Conservation (phyloP, 2,329 filamentous ascomycete species). For the Myriangium duriaei region DNA sequence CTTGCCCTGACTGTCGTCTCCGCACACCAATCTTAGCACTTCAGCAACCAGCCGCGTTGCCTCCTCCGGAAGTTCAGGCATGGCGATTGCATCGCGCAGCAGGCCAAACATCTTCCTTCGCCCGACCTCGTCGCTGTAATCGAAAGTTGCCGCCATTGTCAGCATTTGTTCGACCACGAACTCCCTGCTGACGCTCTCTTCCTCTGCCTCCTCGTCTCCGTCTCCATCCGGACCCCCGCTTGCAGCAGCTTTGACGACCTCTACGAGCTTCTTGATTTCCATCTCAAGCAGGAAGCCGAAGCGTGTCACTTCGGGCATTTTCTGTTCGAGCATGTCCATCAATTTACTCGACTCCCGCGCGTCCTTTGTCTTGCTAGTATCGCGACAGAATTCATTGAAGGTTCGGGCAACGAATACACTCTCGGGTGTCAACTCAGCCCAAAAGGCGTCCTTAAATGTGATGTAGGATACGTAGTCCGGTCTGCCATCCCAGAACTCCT, state of each 20-base stretch:
- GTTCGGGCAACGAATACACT: constrained; percentile 81
- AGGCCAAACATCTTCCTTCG: constrained; percentile 91
- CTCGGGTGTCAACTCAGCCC: constrained; percentile 71
- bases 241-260: constrained; percentile 46
- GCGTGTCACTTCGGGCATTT: constrained; percentile 86
- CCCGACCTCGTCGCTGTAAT: constrained; percentile 96
- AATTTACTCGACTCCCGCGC: constrained; percentile 50
- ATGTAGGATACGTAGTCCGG: constrained; percentile 67
- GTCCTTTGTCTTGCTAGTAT: constrained; percentile 41
- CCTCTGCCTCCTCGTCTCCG: constrained; percentile 54
- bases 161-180: constrained; percentile 94
- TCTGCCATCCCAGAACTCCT: constrained; percentile 86
- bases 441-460: constrained; percentile 61
- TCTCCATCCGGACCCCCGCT: constrained; percentile 34
- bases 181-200: constrained; percentile 79
- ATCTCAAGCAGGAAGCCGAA: constrained; percentile 77
- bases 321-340: constrained; percentile 71
- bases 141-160: constrained; percentile 79
- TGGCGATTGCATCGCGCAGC: constrained; percentile 71
- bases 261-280: constrained; percentile 58
- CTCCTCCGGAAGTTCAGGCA: constrained; percentile 80
- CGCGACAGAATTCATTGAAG: constrained; percentile 83
- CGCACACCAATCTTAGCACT: constrained; percentile 71
- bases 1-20: constrained; percentile 53
- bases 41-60: constrained; percentile 80